Evolutionary conservation across 805 yeast species (phyloP).

Genomic region (Metschnikowia matae): DNA sequence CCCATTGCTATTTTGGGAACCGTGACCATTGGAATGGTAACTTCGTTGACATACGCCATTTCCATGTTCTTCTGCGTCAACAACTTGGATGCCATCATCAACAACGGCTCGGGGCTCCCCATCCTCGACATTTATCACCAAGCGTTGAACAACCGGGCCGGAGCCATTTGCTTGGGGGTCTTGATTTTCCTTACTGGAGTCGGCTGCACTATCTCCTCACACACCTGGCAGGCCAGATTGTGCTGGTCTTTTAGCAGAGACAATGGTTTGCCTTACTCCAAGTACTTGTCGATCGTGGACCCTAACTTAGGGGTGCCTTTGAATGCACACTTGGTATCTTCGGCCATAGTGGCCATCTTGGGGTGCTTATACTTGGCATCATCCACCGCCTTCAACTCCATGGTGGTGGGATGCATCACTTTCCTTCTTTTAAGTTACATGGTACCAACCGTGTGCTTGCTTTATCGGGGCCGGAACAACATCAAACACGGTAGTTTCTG

Average conservation of each 20-base stretch:
- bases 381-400: conserved; percentile 38
- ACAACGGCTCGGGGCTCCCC: conserved; percentile 34
- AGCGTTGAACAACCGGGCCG: conserved; percentile 31
- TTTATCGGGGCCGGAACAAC: conserved; percentile 35
- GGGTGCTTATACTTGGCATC: conserved; percentile 37
- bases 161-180: conserved; percentile 35
- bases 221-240: conserved; percentile 43
- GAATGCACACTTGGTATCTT: conserved; percentile 37
- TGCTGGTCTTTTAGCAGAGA: conserved; percentile 44
- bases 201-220: conserved; percentile 38
- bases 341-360: conserved; percentile 31
- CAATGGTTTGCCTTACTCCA: conserved; percentile 41
- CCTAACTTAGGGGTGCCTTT: conserved; percentile 38
- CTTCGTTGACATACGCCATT: conserved; percentile 37
- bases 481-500: conserved; percentile 40
- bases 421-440: conserved; percentile 34
- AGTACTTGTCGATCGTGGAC: conserved; percentile 34
- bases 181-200: conserved; percentile 33
- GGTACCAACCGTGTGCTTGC: conserved; percentile 34
- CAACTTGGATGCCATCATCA: conserved; percentile 28
- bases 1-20: conserved; percentile 40
- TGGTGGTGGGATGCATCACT: conserved; percentile 37
- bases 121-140: conserved; percentile 39
- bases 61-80: conserved; percentile 38
- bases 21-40: conserved; percentile 37